phyloP scores from a whole-genome alignment of 139 green algal species.

The Astrephomene gubernaculifera region DNA sequence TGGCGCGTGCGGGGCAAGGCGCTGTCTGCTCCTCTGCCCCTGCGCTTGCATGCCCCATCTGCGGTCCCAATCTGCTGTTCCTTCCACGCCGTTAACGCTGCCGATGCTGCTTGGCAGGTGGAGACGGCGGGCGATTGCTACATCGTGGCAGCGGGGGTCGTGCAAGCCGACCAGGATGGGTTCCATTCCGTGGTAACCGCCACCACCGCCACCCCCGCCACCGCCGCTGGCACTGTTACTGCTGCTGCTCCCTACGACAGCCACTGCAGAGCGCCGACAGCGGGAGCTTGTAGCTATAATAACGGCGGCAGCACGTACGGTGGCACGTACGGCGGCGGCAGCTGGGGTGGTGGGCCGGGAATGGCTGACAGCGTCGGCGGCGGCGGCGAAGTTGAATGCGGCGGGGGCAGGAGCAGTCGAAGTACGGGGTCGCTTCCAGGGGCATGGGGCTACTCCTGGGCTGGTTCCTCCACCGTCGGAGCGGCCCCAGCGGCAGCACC shows the following conservation, averaged over 20 bases:
- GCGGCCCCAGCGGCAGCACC: too few species aligned
- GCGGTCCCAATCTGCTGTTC: neutral
- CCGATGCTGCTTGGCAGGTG: constrained; percentile 16
- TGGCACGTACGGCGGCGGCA: too few species aligned
- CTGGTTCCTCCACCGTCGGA: too few species aligned
- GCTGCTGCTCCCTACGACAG: too few species aligned
- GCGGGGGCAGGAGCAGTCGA: neutral
- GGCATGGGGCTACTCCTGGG: too few species aligned
- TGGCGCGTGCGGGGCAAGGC: neutral
- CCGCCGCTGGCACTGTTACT: too few species aligned
- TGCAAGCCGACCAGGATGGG: neutral
- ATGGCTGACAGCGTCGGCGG: neutral
- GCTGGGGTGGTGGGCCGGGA: neutral
- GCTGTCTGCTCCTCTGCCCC: neutral
- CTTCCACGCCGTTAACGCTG: neutral
- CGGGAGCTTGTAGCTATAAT: neutral
- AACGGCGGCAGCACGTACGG: neutral
- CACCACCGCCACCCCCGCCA: neutral
- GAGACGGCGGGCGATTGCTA: constrained; percentile 56
- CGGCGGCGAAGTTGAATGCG: neutral
- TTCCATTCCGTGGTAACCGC: neutral
- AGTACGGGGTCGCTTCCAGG: too few species aligned
- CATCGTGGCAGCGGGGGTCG: constrained; percentile 38
- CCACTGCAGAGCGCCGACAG: neutral
- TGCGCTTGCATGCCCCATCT: neutral